Base-by-base conservation (phyloP, 176 grass and related monocot species). In the Triticum timopheevii region DNA sequence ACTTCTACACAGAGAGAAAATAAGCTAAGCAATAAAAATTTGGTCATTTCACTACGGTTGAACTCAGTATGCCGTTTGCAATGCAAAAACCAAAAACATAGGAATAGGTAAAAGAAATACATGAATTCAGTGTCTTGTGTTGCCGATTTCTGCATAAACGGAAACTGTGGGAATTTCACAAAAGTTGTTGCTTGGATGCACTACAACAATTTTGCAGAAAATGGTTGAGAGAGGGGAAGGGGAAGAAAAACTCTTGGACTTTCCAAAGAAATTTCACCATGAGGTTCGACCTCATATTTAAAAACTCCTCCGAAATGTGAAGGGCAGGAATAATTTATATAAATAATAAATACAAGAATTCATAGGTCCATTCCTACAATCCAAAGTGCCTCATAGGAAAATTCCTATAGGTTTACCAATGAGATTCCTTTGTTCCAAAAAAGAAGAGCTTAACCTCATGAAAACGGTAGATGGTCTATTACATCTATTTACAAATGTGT, bases 401-500 rank as follows among this genome's bases (percentile, higher is more conserved):
- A 76, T 50, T 28, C 42, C 72, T 75, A 75, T 49, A 75, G 72
- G 72, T 47, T 49, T 75, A 49, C 40, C 72, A 28, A 49, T 75
- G 72, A 75, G 27, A 50, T 5, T 17, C 3, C 13, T 76, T 20
- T 50, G 44, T 76, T 76, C 44, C 13, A 76, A 76, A 76, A 45
- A 76, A 47, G 23, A 16, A 19, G 50, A 54, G 6, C 73, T 47
- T 76, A 30, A 19, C 44, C 73, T 19, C 28, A 44, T 28, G 73
- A 76, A 76, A 76, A 76, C 47, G 42, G 73, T 4, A 76, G 47
- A 76, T 76, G 44, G 73, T 44, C 73, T 52, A 76, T 52, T 76
- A 52, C 73, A 76, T 52, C 73, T 76, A 76, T 76, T 50, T 76
- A 76, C 73, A 76, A 76, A 50, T 52, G 44, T 76, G 73, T 50